These are phyloP conservation scores for Saururus chinensis DNA, from an alignment of 164 flowering plant genomes.

Conservation along the genomic window DNA sequence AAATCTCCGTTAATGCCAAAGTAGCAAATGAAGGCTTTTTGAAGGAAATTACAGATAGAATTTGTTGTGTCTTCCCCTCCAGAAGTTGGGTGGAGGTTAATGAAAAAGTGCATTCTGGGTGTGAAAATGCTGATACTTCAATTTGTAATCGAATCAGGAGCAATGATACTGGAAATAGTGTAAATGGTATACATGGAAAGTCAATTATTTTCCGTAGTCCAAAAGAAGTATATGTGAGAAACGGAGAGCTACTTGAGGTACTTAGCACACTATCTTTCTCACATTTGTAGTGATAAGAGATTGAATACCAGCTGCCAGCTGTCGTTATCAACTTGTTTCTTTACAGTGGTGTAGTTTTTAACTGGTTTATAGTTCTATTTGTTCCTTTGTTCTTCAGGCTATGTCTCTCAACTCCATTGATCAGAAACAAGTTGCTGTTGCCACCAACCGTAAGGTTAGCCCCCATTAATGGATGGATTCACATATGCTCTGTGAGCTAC, in stretches of 20 bases:
- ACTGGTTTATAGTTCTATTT: neutral
- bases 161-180: conserved; percentile 25
- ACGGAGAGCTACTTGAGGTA: conserved; percentile 94
- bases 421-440: conserved; percentile 65
- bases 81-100: conserved; percentile 53
- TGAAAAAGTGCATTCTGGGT: conserved; percentile 15
- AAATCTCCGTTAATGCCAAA: conserved; percentile 33
- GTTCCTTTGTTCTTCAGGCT: conserved; percentile 38
- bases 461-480: neutral
- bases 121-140: conserved; percentile 22
- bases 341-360: neutral
- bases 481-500: too few relatives aligned
- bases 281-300: neutral
- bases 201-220: conserved; percentile 41
- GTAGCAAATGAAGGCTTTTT: conserved; percentile 32
- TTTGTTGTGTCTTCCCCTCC: conserved; percentile 17
- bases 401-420: conserved; percentile 71
- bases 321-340: too few relatives aligned
- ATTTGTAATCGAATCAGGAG: conserved; percentile 17
- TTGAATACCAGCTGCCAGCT: neutral
- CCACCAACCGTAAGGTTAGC: conserved; percentile 77
- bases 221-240: conserved; percentile 58
- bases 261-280: conserved; percentile 3
- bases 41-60: conserved; percentile 25
- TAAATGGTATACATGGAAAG: conserved; percentile 22